These are phyloP conservation scores for Microdochium paspali DNA, from an alignment of 2,329 filamentous ascomycete genomes.

Conservation along the genomic window DNA sequence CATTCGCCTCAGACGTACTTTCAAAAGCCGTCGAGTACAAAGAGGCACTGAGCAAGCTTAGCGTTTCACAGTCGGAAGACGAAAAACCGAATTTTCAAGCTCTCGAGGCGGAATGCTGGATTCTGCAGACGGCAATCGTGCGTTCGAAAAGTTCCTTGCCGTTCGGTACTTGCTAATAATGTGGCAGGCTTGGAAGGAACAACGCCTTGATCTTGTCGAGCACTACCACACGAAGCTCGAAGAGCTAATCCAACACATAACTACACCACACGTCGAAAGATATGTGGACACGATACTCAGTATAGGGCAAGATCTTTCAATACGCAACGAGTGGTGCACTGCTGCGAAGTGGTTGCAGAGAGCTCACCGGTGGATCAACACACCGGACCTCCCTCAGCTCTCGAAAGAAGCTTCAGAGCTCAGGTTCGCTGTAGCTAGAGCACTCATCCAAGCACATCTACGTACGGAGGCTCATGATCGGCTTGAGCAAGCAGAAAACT, in stretches of 20 bases:
- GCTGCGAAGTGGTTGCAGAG: constrained; percentile 68
- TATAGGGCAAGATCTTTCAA: constrained; percentile 55
- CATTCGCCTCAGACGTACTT: constrained; percentile 50
- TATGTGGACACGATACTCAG: constrained; percentile 61
- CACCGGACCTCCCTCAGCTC: constrained; percentile 42
- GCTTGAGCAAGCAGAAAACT: constrained; percentile 40
- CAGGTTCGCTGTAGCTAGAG: constrained; percentile 56
- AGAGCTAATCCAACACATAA: constrained; percentile 26
- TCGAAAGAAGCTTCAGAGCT: constrained; percentile 55
- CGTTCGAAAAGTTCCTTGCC: constrained; percentile 12
- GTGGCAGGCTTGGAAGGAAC: constrained; percentile 62
- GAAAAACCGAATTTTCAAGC: constrained; percentile 18
- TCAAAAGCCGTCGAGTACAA: constrained; percentile 54
- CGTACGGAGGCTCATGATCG: constrained; percentile 32
- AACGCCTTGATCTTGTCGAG: constrained; percentile 66
- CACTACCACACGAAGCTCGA: constrained; percentile 60
- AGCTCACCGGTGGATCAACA: constrained; percentile 49
- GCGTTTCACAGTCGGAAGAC: constrained; percentile 15
- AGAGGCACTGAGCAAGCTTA: constrained; percentile 22
- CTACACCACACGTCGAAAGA: constrained; percentile 44
- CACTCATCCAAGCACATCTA: constrained; percentile 46
- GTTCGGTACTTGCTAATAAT: constrained; percentile 6
- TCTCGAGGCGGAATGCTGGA: constrained; percentile 53
- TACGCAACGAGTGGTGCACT: constrained; percentile 38
- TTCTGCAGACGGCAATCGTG: constrained; percentile 59